phyloP scores from a whole-genome alignment of 768 basidiomycete species.

The Serpula lacrymans region DNA sequence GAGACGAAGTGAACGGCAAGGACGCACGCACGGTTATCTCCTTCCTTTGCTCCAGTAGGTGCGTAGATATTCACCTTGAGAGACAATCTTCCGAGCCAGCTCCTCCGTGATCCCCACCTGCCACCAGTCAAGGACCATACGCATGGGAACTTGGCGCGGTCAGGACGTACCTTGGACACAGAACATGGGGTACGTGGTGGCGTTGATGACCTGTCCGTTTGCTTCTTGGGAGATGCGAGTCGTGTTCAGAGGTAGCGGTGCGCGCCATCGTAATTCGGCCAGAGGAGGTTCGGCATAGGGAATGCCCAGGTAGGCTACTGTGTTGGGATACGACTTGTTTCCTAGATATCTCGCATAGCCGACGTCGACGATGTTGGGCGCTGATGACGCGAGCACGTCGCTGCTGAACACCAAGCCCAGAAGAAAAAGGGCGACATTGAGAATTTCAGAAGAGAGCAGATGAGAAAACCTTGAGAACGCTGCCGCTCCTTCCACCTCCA shows the following conservation, averaged over 20 bases:
- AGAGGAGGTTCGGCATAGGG: constrained; percentile 43
- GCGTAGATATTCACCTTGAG: constrained; percentile 67
- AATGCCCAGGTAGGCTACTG: constrained; percentile 52
- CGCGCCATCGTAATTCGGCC: constrained; percentile 41
- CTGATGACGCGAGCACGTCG: constrained; percentile 7
- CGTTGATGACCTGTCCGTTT: constrained; percentile 43
- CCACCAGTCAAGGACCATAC: too few species aligned
- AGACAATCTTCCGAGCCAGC: constrained; percentile 65
- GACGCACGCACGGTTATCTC: constrained; percentile 48
- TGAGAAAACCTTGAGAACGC: background rate
- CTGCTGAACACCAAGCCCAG: constrained; percentile 20
- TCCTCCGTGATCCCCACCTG: constrained; percentile 56
- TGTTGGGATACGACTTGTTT: constrained; percentile 47
- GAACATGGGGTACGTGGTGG: constrained; percentile 51
- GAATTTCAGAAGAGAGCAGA: constrained; percentile 1
- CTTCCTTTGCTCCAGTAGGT: constrained; percentile 43
- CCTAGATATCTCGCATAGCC: constrained; percentile 60
- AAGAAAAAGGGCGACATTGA: background rate
- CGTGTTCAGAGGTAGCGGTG: constrained; percentile 50
- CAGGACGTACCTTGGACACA: constrained; percentile 58
- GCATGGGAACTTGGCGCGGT: too few species aligned
- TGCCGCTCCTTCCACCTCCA: background rate
- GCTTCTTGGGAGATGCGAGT: constrained; percentile 35
- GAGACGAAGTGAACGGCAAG: too few species aligned
- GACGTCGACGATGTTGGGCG: constrained; percentile 41